Evolutionary conservation across 306 rosid genomes (phyloP).

Genomic region (Cicer cuneatum): DNA sequence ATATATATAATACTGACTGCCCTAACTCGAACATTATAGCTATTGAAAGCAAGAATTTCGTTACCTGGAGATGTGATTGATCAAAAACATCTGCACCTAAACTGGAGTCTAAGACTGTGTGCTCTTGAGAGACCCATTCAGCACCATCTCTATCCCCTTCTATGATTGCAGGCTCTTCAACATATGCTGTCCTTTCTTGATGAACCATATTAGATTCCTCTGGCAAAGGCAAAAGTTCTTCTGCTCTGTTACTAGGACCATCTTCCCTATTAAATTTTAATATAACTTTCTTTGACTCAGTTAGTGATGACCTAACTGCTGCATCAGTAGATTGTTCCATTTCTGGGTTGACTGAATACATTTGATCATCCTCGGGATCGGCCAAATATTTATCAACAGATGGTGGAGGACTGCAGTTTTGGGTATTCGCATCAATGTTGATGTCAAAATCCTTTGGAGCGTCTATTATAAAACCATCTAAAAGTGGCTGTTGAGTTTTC

Average conservation of each 20-base stretch:
- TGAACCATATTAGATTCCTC: conserved; percentile 41
- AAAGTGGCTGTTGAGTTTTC: conserved; percentile 28
- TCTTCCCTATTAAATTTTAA: conserved; percentile 30
- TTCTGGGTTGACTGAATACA: conserved; percentile 36
- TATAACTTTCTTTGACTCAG: conserved; percentile 38
- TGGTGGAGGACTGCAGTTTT: conserved; percentile 47
- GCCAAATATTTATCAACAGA: conserved; percentile 61
- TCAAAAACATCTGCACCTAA: conserved; percentile 34
- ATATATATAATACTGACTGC: conserved; percentile 1
- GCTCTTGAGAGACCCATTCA: conserved; percentile 44
- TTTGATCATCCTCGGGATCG: conserved; percentile 56
- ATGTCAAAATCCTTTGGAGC: conserved; percentile 39
- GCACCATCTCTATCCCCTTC: conserved; percentile 42
- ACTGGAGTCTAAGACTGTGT: conserved; percentile 37
- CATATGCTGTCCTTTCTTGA: conserved; percentile 39
- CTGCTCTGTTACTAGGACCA: conserved; percentile 39
- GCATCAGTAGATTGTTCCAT: conserved; percentile 47
- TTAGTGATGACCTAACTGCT: conserved; percentile 36
- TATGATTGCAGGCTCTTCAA: conserved; percentile 33
- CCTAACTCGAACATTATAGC: not conserved
- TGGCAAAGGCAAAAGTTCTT: conserved; percentile 37
- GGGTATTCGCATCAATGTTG: conserved; percentile 36
- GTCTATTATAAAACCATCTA: conserved; percentile 42
- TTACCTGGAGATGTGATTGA: conserved; percentile 55
- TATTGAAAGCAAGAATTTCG: conserved; percentile 18